Conservation (phyloP, 345 rosid genomes). For the Pelargonium nanum region DNA sequence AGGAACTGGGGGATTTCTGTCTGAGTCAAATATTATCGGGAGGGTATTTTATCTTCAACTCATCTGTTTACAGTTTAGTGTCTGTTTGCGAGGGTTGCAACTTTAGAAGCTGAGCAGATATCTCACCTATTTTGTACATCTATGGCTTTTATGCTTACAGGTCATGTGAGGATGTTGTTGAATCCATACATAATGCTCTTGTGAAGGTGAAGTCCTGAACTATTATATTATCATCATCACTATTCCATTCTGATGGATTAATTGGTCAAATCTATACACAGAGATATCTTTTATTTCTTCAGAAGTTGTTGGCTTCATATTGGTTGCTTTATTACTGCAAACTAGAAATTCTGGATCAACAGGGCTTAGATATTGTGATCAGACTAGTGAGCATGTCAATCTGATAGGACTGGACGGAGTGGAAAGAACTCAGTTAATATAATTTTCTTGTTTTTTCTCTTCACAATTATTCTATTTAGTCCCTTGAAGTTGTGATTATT, state of each 20-base stretch:
- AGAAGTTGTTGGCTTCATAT: not conserved
- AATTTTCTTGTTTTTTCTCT: too few species aligned
- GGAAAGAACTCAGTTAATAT: not conserved
- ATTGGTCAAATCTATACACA: not conserved
- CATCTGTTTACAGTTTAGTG: conserved; percentile 7
- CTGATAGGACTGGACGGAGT: not conserved
- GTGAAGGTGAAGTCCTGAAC: conserved; percentile 45
- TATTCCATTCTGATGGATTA: not conserved
- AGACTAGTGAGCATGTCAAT: too few species aligned
- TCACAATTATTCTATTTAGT: too few species aligned
- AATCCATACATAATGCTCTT: conserved; percentile 74
- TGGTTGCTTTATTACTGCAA: not conserved
- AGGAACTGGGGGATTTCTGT: conserved; percentile 88
- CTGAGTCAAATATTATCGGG: conserved; percentile 80
- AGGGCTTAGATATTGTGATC: too few species aligned
- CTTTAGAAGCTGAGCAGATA: conserved; percentile 6
- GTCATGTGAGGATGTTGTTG: conserved; percentile 90
- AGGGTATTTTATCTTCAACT: conserved; percentile 39
- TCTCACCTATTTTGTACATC: conserved; percentile 4
- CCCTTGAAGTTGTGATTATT: too few species aligned
- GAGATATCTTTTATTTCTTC: not conserved
- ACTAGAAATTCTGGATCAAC: too few species aligned
- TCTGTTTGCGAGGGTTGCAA: conserved; percentile 3
- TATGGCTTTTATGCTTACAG: conserved; percentile 31
- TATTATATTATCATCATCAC: not conserved